Conservation (phyloP, 2,329 filamentous ascomycete species). For the Penicillium sp. region DNA sequence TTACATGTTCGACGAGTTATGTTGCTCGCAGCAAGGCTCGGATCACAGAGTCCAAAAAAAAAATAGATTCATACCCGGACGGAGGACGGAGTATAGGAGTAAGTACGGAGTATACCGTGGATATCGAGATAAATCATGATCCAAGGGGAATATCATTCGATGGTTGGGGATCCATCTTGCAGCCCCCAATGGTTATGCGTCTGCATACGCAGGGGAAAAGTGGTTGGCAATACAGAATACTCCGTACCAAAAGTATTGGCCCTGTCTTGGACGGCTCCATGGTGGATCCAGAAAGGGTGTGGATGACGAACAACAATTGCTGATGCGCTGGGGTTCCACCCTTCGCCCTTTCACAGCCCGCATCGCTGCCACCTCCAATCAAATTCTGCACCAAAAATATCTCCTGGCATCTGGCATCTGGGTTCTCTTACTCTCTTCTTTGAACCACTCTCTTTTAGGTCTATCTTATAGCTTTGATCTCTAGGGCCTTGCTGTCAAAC, state of each 20-base stretch:
- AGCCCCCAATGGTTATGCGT: not conserved
- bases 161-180: not conserved
- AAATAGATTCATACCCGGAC: conserved; percentile 1
- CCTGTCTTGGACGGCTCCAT: conserved; percentile 1
- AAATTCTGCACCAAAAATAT: conserved; percentile 28
- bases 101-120: not conserved
- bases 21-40: conserved; percentile 9
- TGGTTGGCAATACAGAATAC: not conserved
- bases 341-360: conserved; percentile 17
- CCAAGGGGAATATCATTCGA: not conserved
- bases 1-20: conserved; percentile 21
- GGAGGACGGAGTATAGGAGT: too few relatives aligned
- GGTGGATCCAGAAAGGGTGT: conserved; percentile 15
- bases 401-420: conserved; percentile 16
- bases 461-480: conserved; percentile 2
- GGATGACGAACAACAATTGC: conserved; percentile 22
- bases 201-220: conserved; percentile 6
- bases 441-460: not conserved
- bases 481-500: not conserved
- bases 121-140: not conserved
- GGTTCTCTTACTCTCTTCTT: conserved; percentile 5
- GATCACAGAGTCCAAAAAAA: conserved; percentile 3
- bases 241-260: too few relatives aligned
- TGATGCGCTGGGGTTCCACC: conserved; percentile 12
- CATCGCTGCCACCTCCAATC: conserved; percentile 22